Conservation (phyloP, 352 stramenopile species). For the Pythium phragmitis region DNA sequence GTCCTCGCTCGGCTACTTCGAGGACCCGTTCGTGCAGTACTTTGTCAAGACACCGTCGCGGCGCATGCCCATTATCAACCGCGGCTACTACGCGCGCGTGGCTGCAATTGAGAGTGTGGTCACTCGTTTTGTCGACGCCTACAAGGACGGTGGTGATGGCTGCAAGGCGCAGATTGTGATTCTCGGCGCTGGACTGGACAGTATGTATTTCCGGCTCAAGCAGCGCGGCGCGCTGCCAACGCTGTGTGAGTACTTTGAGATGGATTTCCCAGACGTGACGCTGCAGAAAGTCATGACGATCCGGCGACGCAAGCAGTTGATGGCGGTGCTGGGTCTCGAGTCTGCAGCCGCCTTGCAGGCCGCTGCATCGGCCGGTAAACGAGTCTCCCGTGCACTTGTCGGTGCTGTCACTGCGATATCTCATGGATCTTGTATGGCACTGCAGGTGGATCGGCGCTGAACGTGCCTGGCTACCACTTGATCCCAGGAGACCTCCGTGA, state of each 20-base stretch:
- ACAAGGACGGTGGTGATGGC: conserved; percentile 1
- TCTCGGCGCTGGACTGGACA: conserved; percentile 78
- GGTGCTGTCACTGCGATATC: background rate
- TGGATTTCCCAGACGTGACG: conserved; percentile 82
- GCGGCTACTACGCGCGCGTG: conserved; percentile 86
- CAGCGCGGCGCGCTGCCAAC: conserved; percentile 28
- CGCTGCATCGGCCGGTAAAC: conserved; percentile 45
- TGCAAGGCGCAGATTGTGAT: conserved; percentile 76
- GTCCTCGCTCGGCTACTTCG: conserved; percentile 68
- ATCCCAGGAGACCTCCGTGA: conserved; percentile 77
- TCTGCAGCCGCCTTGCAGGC: conserved; percentile 46
- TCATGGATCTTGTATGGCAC: background rate
- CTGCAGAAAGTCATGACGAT: conserved; percentile 81
- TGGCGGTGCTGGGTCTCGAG: conserved; percentile 40
- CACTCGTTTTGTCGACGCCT: conserved; percentile 49
- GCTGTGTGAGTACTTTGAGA: conserved; percentile 78
- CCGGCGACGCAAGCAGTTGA: conserved; percentile 60
- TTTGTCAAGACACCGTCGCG: conserved; percentile 83
- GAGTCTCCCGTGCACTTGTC: background rate
- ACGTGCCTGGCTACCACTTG: conserved; percentile 73
- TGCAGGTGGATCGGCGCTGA: conserved; percentile 62
- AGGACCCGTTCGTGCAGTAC: conserved; percentile 73
- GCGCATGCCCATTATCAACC: conserved; percentile 89
- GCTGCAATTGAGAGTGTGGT: conserved; percentile 70
- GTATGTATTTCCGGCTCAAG: conserved; percentile 82